phyloP scores from a whole-genome alignment of 345 rosid genomes.

The Moricandia arvensis region DNA sequence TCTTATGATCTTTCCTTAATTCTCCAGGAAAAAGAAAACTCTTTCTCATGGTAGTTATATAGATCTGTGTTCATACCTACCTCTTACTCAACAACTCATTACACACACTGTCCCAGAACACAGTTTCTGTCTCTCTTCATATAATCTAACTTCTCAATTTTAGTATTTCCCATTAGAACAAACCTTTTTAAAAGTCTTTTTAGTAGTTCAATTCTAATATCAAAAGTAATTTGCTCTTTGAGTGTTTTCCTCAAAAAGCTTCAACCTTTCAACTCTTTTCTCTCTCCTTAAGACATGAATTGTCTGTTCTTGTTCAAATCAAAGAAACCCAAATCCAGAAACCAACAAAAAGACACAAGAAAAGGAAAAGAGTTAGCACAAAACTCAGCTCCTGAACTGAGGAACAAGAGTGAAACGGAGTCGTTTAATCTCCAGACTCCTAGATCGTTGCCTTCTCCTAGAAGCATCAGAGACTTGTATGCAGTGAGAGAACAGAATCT shows the following conservation, averaged over 20 bases:
- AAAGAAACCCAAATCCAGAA: constrained; percentile 36
- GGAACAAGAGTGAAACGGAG: constrained; percentile 10
- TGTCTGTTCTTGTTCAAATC: constrained; percentile 40
- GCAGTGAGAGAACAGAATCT: constrained; percentile 62
- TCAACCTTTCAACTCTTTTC: not conserved
- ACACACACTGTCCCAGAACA: not conserved
- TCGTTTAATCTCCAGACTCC: constrained; percentile 39
- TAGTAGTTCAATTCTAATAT: not conserved
- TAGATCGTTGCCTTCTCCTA: constrained; percentile 47
- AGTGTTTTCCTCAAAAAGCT: not conserved
- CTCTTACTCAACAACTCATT: not conserved
- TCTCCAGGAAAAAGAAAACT: constrained; percentile 24
- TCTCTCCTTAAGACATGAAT: constrained; percentile 21
- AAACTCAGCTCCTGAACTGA: constrained; percentile 34
- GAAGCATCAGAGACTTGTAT: constrained; percentile 65
- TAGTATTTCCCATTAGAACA: not conserved
- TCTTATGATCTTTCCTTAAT: constrained; percentile 1
- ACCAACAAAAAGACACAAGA: not conserved
- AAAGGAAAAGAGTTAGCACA: constrained; percentile 19
- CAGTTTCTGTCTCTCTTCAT: not conserved
- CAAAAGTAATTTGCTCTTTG: not conserved
- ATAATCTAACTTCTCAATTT: not conserved
- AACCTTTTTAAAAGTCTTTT: not conserved
- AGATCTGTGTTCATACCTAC: constrained; percentile 38
- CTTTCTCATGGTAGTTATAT: constrained; percentile 1